Evolutionary conservation across 129 eudicot species (phyloP).

Genomic region (Kitagawia praeruptora): DNA sequence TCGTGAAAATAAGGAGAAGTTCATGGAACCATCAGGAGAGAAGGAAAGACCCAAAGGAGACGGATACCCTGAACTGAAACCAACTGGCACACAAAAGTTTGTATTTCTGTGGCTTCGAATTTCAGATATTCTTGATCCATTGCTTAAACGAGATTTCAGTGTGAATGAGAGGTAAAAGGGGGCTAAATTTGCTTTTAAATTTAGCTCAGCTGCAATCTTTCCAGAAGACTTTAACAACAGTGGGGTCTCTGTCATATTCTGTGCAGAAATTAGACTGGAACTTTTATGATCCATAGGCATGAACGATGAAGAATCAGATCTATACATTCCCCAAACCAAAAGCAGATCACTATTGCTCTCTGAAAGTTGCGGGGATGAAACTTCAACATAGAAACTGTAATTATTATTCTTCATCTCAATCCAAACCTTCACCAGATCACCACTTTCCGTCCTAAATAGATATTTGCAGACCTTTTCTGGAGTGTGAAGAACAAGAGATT

Average conservation of each 20-base stretch:
- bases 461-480: slow-evolving; percentile 34
- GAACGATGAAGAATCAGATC: slow-evolving; percentile 63
- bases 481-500: slow-evolving; percentile 32
- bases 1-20: slow-evolving; percentile 73
- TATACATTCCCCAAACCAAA: slow-evolving; percentile 73
- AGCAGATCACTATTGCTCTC: slow-evolving; percentile 33
- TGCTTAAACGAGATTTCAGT: slow-evolving; percentile 29
- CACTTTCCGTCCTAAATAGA: slow-evolving; percentile 54
- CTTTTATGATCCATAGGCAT: slow-evolving; percentile 42
- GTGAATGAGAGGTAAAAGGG: slow-evolving; percentile 72
- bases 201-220: slow-evolving; percentile 38
- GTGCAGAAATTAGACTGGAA: slow-evolving; percentile 22
- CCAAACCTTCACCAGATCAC: slow-evolving; percentile 61
- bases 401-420: slow-evolving; percentile 41
- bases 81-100: slow-evolving; percentile 74
- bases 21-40: slow-evolving; percentile 49
- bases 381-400: slow-evolving; percentile 46
- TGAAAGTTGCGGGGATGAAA: slow-evolving; percentile 29
- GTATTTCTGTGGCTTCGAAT: slow-evolving; percentile 61
- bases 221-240: slow-evolving; percentile 33
- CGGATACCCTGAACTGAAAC: slow-evolving; percentile 67
- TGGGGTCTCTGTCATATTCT: slow-evolving; percentile 32
- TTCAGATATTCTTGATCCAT: slow-evolving; percentile 26
- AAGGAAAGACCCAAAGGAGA: slow-evolving; percentile 67
- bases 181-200: slow-evolving; percentile 63